Evolutionary conservation across 2,329 filamentous ascomycete species (phyloP).

Genomic region (Colletotrichum nymphaeae): DNA sequence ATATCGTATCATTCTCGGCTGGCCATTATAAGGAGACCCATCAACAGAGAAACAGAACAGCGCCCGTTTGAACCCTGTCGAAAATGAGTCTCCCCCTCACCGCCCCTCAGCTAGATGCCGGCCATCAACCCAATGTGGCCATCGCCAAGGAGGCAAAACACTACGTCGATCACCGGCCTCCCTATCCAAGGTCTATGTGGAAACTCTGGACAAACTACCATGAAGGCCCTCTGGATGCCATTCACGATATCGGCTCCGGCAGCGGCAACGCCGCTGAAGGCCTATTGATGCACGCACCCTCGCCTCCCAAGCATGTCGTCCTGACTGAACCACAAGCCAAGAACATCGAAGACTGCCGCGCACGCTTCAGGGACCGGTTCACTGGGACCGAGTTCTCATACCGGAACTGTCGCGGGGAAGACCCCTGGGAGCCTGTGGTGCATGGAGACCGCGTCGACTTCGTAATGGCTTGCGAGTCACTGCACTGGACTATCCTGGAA

Average conservation of each 20-base stretch:
- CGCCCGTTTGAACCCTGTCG: not conserved
- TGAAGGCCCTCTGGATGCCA: constrained; percentile 1
- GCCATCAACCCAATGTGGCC: not conserved
- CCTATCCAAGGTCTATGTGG: constrained; percentile 27
- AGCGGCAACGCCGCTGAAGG: constrained; percentile 13
- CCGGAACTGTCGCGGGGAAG: constrained; percentile 9
- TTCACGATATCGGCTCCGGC: constrained; percentile 17
- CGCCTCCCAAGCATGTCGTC: constrained; percentile 8
- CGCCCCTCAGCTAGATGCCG: not conserved
- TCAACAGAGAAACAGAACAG: not conserved
- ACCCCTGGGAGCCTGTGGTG: not conserved
- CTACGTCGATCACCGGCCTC: constrained; percentile 23
- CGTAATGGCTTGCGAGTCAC: constrained; percentile 22
- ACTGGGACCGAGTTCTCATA: constrained; percentile 13
- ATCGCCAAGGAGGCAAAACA: constrained; percentile 26
- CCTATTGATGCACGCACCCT: not conserved
- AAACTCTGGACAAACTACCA: constrained; percentile 20
- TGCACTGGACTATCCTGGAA: constrained; percentile 19
- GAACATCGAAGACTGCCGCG: constrained; percentile 9
- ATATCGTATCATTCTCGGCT: not conserved
- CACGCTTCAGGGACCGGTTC: constrained; percentile 7
- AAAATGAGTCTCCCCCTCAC: constrained; percentile 7
- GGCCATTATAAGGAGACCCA: not conserved
- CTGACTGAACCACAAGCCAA: constrained; percentile 16
- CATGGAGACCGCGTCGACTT: constrained; percentile 5